A percentile compares a stretch with the other conserved stretches of the same genome.
These are phyloP conservation scores for Lodderomyces metapsilosis DNA, from an alignment of 1,139 yeast genomes.

Conservation along the genomic window DNA sequence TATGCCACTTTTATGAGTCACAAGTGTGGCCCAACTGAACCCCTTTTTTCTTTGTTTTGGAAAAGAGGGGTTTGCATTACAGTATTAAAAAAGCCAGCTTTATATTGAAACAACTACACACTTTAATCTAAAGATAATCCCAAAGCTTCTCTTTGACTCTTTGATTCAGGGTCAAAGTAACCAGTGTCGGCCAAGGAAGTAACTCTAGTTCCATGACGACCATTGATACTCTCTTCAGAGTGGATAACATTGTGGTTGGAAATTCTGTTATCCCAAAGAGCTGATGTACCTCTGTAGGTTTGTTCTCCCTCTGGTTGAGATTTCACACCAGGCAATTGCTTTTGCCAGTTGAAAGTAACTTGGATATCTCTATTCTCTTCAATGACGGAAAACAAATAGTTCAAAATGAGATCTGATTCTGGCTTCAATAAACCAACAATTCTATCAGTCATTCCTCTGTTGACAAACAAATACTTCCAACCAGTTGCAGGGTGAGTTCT, in stretches of 20 bases:
- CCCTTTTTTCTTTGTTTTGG: too few relatives aligned
- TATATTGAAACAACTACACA: neutral
- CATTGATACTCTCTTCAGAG: slow-evolving; percentile 51
- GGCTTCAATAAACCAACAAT: slow-evolving; percentile 37
- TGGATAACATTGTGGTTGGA: slow-evolving; percentile 49
- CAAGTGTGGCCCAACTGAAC: neutral
- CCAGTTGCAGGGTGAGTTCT: slow-evolving; percentile 47
- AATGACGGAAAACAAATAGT: slow-evolving; percentile 30
- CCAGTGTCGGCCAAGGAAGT: slow-evolving; percentile 58
- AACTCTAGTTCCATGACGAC: slow-evolving; percentile 60
- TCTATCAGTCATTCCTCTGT: slow-evolving; percentile 35
- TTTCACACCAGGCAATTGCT: slow-evolving; percentile 6
- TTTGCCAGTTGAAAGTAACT: slow-evolving; percentile 53
- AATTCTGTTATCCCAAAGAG: slow-evolving; percentile 58
- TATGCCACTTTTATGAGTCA: too few relatives aligned
- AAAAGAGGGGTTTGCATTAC: neutral
- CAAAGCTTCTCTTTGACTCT: slow-evolving; percentile 55
- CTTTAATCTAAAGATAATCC: slow-evolving; percentile 33
- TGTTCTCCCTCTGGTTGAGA: slow-evolving; percentile 15
- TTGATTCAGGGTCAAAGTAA: slow-evolving; percentile 48
- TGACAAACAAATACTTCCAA: slow-evolving; percentile 40
- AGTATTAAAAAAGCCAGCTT: slow-evolving; percentile 1
- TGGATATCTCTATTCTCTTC: slow-evolving; percentile 44
- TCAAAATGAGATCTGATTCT: slow-evolving; percentile 32
- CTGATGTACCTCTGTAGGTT: slow-evolving; percentile 53